phyloP scores from a whole-genome alignment of 345 rosid genomes.

The Hirschfeldia incana region DNA sequence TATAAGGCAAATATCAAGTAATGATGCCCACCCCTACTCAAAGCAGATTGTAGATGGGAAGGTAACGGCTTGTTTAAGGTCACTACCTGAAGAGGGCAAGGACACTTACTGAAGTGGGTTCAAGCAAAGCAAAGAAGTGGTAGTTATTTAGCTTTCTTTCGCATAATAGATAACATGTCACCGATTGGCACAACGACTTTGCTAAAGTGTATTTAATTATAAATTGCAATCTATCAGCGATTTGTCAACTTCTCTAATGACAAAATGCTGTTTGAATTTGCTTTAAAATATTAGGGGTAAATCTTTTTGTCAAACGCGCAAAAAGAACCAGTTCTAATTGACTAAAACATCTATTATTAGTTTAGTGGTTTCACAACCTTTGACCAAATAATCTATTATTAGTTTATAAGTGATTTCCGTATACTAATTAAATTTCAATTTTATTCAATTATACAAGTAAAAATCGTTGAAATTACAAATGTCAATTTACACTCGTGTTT shows the following conservation, averaged over 20 bases:
- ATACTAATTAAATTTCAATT: not conserved
- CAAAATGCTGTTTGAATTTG: not conserved
- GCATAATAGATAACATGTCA: no score
- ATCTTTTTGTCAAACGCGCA: not conserved
- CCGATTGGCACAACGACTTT: no score
- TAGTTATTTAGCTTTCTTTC: no score
- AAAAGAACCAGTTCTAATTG: not conserved
- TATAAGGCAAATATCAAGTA: no score
- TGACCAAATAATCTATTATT: not conserved
- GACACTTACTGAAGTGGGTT: no score
- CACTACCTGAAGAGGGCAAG: no score
- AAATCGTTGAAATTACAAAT: not conserved
- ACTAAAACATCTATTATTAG: not conserved
- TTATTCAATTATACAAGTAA: not conserved
- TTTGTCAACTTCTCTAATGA: not conserved
- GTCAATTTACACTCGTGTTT: no score
- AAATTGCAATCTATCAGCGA: not conserved
- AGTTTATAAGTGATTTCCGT: not conserved
- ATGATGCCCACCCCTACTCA: no score
- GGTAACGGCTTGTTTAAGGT: conserved; percentile 23
- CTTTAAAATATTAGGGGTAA: no score
- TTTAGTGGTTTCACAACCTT: not conserved
- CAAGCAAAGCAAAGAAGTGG: no score
- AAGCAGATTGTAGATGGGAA: conserved; percentile 81
- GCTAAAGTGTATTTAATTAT: no score